Percentiles rank a stretch among this genome's conserved stretches.
Conservation (phyloP, 1,284 basidiomycete genomes). For the Cystobasidium slooffiae region DNA sequence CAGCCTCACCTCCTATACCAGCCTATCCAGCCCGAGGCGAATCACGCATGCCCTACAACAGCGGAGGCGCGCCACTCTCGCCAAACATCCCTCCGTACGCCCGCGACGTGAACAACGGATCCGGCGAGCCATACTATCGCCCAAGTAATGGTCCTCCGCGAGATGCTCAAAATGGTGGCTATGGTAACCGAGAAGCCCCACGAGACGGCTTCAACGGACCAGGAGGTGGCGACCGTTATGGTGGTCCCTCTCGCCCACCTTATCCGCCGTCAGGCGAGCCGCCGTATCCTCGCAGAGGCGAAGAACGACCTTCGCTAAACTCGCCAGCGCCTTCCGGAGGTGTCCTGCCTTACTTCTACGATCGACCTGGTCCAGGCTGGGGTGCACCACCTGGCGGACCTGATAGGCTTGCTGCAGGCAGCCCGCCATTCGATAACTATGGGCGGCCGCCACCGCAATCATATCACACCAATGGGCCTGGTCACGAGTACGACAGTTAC, state of each 20-base stretch:
- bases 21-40: conserved; percentile 6
- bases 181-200: neutral
- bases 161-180: conserved; percentile 9
- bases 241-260: too few relatives aligned
- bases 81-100: neutral
- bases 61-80: neutral
- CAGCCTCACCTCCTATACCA: neutral
- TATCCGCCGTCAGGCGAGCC: too few relatives aligned
- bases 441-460: neutral
- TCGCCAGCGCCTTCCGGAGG: neutral
- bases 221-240: neutral
- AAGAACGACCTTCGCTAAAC: neutral
- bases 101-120: neutral
- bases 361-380: neutral
- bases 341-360: neutral
- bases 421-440: neutral
- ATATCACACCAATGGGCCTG: neutral
- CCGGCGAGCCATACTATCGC: conserved; percentile 2
- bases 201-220: neutral
- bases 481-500: conserved; percentile 4
- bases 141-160: neutral
- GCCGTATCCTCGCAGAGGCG: neutral
- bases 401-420: conserved; percentile 2
- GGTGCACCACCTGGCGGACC: neutral
- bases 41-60: neutral